Evolutionary conservation across 2,329 filamentous ascomycete species (phyloP), one percentile per base, ranked within the genome.

Genomic region (Aspergillus latus): DNA sequence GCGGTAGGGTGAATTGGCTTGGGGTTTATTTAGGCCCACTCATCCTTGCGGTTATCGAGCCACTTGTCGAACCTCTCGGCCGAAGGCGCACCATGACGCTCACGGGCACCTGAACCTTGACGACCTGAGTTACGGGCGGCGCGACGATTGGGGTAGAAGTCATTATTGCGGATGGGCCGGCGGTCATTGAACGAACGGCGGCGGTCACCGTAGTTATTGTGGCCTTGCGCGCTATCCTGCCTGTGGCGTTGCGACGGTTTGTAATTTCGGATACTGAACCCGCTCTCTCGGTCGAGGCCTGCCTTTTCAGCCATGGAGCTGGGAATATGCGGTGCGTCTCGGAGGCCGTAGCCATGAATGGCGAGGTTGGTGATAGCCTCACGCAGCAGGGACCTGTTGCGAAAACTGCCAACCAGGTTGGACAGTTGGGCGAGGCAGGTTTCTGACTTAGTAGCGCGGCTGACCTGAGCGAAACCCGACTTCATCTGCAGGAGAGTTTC

Each of bases 321-420:
- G 15, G 29, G 10, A 4, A 37, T 28, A 6, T 13, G n/a, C 40
- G 37, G 48, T 10, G 37, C 5, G 5, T 26, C 13, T 26, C 11
- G 36, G n/a, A 54, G 42, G 11, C 42, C 34, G 30, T 43, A 55
- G 13, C 79, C 79, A 58, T 77, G 73, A 42, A 74, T 69, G 6
- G 77, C 73, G 15, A 78, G 66, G 48, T 74, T 65, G 59, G 81
- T 80, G 29, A 81, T 70, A 8, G 71, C 68, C 11, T 74, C 67
- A n/a, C 82, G 59, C 8, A 81, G 67, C 7, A 57, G 61, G 6
- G 71, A 66, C 62, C 77, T 78, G 56, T 74, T 56, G 7, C 42
- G 21, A 48, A 75, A 68, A 28, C 62, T 56, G 11, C 61, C 55
- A 8, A 66, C 26, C 28, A 69, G 15, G 3, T 55, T 53, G 5